phyloP scores from a whole-genome alignment of 805 yeast genomes.

The Jamesozyma hellenica region DNA sequence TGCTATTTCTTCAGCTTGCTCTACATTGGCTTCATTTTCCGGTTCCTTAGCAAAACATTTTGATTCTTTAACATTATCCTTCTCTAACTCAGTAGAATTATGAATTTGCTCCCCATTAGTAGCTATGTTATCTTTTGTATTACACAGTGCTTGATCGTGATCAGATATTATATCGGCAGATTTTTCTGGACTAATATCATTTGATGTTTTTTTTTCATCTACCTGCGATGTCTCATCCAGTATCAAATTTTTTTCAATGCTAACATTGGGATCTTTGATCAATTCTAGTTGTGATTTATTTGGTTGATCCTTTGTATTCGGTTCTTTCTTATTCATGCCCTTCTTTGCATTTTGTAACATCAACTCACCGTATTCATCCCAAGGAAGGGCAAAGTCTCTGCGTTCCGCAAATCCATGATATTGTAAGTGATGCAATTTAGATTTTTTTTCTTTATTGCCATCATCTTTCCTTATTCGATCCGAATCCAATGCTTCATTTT shows the following conservation, averaged over 20 bases:
- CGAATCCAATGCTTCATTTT: constrained; percentile 17
- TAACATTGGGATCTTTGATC: too few relatives aligned
- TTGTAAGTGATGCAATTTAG: neutral
- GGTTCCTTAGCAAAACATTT: neutral
- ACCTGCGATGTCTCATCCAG: too few relatives aligned
- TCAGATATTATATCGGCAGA: too few relatives aligned
- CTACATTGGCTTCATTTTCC: neutral
- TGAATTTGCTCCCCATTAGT: too few relatives aligned
- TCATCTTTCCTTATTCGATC: neutral
- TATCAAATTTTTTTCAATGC: too few relatives aligned
- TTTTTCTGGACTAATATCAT: too few relatives aligned
- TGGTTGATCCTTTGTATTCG: neutral
- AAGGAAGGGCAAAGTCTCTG: constrained; percentile 33
- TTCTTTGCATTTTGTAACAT: constrained; percentile 31
- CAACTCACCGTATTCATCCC: constrained; percentile 37
- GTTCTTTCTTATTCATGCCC: constrained; percentile 3
- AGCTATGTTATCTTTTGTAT: too few relatives aligned
- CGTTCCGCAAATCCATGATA: constrained; percentile 4
- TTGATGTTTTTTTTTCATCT: too few relatives aligned
- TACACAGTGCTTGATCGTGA: too few relatives aligned
- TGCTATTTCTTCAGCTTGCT: neutral
- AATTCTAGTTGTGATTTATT: neutral
- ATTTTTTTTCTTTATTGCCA: constrained; percentile 1
- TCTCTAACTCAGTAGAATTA: too few relatives aligned
- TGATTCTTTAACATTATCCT: too few relatives aligned